phyloP scores from a whole-genome alignment of 305 asterid species.

The Plantago coronopus region DNA sequence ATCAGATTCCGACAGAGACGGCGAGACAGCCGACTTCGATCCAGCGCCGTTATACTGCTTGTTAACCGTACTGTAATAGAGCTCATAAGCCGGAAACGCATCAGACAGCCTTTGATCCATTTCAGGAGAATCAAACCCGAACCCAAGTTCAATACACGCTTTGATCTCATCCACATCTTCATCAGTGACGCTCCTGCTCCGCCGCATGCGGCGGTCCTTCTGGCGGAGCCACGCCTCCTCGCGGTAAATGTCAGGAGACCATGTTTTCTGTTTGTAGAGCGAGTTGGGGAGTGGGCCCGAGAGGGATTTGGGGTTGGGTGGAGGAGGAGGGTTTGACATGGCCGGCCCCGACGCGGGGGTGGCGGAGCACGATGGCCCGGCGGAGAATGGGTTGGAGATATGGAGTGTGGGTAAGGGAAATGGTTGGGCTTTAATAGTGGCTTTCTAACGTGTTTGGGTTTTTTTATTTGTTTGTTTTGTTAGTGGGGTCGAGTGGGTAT shows the following conservation, averaged over 20 bases:
- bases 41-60: slow-evolving; percentile 40
- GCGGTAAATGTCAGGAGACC: slow-evolving; percentile 59
- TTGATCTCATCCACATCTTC: slow-evolving; percentile 70
- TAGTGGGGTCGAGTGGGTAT: background rate
- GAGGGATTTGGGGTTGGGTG: slow-evolving; percentile 3
- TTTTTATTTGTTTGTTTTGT: background rate
- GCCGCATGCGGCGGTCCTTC: slow-evolving; percentile 35
- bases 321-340: slow-evolving; percentile 18
- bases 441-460: background rate
- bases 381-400: slow-evolving; percentile 1
- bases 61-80: slow-evolving; percentile 49
- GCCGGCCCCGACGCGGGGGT: slow-evolving; percentile 38
- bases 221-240: slow-evolving; percentile 66
- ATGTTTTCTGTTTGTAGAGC: slow-evolving; percentile 51
- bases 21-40: slow-evolving; percentile 26
- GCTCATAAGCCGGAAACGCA: slow-evolving; percentile 67
- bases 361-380: slow-evolving; percentile 26
- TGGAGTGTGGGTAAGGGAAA: background rate
- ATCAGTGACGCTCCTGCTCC: slow-evolving; percentile 58
- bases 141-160: slow-evolving; percentile 74
- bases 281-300: slow-evolving; percentile 19
- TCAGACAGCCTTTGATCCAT: slow-evolving; percentile 61
- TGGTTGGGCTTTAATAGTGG: slow-evolving; percentile 10
- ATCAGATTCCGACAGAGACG: slow-evolving; percentile 39
- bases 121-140: slow-evolving; percentile 61